Base-by-base conservation (phyloP, 2,329 filamentous ascomycete genomes). In the Elsinoe fawcettii region DNA sequence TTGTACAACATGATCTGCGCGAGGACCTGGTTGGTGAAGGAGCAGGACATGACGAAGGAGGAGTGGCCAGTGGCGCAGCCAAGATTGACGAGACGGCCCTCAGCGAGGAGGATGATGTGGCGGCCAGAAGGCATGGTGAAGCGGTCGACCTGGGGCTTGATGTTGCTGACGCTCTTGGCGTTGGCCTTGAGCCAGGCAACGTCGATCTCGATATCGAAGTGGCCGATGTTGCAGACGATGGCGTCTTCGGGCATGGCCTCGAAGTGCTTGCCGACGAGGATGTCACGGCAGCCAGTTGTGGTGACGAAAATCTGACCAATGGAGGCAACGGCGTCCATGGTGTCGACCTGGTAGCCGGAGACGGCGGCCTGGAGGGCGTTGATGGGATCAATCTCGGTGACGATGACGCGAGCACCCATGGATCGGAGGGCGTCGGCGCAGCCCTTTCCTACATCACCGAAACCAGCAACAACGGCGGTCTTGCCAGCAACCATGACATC, bases 401-500 rank as follows among this genome's bases (percentile, higher is more conserved):
- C 85, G 68, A 97, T 79, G 73, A 97, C 92, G 70, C 91, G 90
- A 68, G 92, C 92, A 82, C 92, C 92, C 90, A 97, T 96, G 78
- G 86, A 87, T 79, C 90, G 87, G 63, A 99, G 90, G 71, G 92
- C 92, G 80, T 93, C 83, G 70, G 92, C 91, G 75, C 93, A 97
- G 69, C 92, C 92, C 87, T 99, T 99, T 75, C 92, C 92, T 75
- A 99, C 93, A 78, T 99, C 92, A 85, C 92, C 92, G 81, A 87
- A 99, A 75, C 93, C 93, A 70, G 93, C 93, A 66, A 99, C 93
- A 66, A 97, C 91, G 65, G 89, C 90, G 70, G 96, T 85, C 87
- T 99, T 97, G 76, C 93, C 93, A 72, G 93, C 93, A 82, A 97
- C 92, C 93, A 99, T 99, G 77, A 97, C 93, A 81, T 99, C 92